Percentiles rank a stretch among this genome's conserved stretches.
Conservation (phyloP, 371 early-diverging fungal species). For the Apophysomyces sp. region DNA sequence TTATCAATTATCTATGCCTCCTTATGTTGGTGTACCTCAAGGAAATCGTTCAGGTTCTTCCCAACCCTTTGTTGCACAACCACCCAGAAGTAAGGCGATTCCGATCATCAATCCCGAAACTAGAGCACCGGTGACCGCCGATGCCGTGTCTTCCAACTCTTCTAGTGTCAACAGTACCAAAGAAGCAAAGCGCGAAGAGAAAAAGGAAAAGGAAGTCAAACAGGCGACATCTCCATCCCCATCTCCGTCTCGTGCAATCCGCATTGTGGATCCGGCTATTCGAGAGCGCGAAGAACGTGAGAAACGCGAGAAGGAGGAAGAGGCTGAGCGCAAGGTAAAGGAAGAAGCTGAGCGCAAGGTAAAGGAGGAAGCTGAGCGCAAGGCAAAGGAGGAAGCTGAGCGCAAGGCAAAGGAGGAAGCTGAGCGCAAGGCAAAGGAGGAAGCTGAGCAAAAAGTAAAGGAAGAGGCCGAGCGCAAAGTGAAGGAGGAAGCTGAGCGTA, state of each 20-base stretch:
- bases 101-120: slow-evolving; percentile 78
- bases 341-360: too few species aligned
- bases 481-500: slow-evolving; percentile 39
- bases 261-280: slow-evolving; percentile 63
- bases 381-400: slow-evolving; percentile 40
- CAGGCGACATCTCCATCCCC: slow-evolving; percentile 32
- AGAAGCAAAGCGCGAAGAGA: slow-evolving; percentile 28
- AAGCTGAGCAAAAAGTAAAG: slow-evolving; percentile 30
- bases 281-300: slow-evolving; percentile 52
- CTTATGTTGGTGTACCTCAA: slow-evolving; percentile 14
- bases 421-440: slow-evolving; percentile 36
- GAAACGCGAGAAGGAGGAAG: slow-evolving; percentile 43
- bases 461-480: slow-evolving; percentile 29
- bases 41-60: not conserved
- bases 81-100: slow-evolving; percentile 54
- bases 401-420: slow-evolving; percentile 31
- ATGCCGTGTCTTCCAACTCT: slow-evolving; percentile 21
- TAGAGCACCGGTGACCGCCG: slow-evolving; percentile 62
- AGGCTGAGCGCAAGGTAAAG: too few species aligned
- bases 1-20: slow-evolving; percentile 24
- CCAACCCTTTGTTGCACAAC: slow-evolving; percentile 46
- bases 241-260: slow-evolving; percentile 52
- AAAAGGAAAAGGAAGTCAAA: slow-evolving; percentile 39
- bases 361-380: slow-evolving; percentile 43
- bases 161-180: slow-evolving; percentile 20